phyloP scores from a whole-genome alignment of 2,329 filamentous ascomycete genomes.

The Diaporthe caulivora region DNA sequence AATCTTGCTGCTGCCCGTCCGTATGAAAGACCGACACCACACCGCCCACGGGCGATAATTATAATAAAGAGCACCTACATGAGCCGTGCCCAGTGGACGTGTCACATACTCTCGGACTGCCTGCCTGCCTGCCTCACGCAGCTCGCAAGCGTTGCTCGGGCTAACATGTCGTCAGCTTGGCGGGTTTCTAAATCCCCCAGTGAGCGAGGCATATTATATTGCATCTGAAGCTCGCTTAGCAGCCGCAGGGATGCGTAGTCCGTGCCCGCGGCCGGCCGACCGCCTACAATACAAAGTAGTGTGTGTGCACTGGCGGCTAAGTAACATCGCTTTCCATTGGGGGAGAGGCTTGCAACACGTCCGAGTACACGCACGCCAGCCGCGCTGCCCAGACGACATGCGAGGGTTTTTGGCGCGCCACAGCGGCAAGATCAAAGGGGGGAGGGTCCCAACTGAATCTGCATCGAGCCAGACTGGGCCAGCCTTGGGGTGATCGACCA shows the following conservation, averaged over 20 bases:
- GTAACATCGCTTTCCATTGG: slow-evolving; percentile 7
- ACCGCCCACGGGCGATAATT: not conserved
- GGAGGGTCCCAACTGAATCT: not conserved
- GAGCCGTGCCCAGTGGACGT: not conserved
- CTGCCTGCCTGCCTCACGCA: not conserved
- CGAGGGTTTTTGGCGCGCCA: slow-evolving; percentile 4
- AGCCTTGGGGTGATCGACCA: no score
- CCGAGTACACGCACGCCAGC: not conserved
- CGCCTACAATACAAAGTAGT: no score
- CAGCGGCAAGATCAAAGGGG: not conserved
- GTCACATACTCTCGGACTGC: no score
- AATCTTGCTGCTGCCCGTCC: not conserved
- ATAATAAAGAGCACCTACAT: not conserved
- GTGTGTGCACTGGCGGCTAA: slow-evolving; percentile 12
- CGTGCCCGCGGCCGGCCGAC: slow-evolving; percentile 11
- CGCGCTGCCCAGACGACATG: slow-evolving; percentile 28
- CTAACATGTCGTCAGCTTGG: slow-evolving; percentile 21
- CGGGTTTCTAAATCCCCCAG: not conserved
- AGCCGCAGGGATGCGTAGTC: slow-evolving; percentile 12
- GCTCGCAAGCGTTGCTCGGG: slow-evolving; percentile 21
- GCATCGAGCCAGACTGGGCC: slow-evolving; percentile 1
- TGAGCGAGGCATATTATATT: slow-evolving; percentile 24
- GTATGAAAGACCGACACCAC: not conserved
- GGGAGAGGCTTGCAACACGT: not conserved
- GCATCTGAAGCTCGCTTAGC: slow-evolving; percentile 24